Evolutionary conservation across 2,329 filamentous ascomycete genomes (phyloP).

Genomic region (Penicillium sumatraense): DNA sequence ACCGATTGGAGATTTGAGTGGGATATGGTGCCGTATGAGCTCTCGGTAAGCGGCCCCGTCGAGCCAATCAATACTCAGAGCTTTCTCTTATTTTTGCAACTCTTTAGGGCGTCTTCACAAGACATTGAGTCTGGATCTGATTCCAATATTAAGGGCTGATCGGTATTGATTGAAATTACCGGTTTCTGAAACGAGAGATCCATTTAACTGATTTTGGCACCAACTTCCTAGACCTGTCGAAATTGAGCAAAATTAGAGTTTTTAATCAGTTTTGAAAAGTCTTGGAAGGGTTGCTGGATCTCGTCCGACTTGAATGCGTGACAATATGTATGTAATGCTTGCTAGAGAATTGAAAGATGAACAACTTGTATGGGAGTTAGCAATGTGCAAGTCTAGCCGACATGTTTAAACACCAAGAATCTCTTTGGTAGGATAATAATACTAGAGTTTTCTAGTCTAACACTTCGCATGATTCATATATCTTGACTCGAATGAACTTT

Average conservation of each 20-base stretch:
- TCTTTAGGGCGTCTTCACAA: background rate
- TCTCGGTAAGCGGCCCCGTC: background rate
- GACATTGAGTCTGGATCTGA: background rate
- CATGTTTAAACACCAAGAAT: too few relatives aligned
- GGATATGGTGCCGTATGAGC: conserved; percentile 1
- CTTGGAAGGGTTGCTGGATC: too few relatives aligned
- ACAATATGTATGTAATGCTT: background rate
- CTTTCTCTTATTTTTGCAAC: background rate
- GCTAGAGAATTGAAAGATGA: background rate
- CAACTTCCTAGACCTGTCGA: too few relatives aligned
- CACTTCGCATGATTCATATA: background rate
- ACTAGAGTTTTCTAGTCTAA: too few relatives aligned
- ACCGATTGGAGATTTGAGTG: conserved; percentile 15
- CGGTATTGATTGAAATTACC: background rate
- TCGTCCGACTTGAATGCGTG: background rate
- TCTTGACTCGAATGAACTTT: background rate
- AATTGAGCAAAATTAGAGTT: too few relatives aligned
- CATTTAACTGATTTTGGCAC: too few relatives aligned
- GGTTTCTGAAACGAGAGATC: too few relatives aligned
- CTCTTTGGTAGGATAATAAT: too few relatives aligned
- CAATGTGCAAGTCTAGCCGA: too few relatives aligned
- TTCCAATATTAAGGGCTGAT: background rate
- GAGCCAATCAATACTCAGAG: background rate
- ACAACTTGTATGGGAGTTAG: too few relatives aligned
- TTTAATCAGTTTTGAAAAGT: too few relatives aligned